Evolutionary conservation across 2,329 filamentous ascomycete genomes (phyloP).

Genomic region (Monilinia fructigena): DNA sequence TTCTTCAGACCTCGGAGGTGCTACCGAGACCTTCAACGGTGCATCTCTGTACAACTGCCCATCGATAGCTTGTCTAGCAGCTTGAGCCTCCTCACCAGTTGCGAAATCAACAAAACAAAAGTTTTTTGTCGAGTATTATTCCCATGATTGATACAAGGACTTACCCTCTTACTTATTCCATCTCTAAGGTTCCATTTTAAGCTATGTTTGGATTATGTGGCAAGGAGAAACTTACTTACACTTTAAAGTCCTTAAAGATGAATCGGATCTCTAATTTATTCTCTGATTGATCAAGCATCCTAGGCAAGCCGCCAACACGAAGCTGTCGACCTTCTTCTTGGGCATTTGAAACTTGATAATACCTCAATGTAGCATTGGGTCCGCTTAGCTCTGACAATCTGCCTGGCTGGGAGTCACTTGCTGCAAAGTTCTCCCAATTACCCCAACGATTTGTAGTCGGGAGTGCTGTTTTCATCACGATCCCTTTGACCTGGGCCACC

Average conservation of each 20-base stretch:
- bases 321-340: slow-evolving; percentile 3
- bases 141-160: neutral
- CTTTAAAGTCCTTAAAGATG: slow-evolving; percentile 1
- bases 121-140: slow-evolving; percentile 5
- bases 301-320: neutral
- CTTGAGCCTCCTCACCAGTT: neutral
- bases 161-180: slow-evolving; percentile 8
- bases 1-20: neutral
- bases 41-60: neutral
- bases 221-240: neutral
- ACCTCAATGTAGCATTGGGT: neutral
- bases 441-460: slow-evolving; percentile 11
- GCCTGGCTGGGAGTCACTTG: neutral
- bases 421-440: neutral
- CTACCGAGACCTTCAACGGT: neutral
- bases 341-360: neutral
- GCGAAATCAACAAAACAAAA: slow-evolving; percentile 12
- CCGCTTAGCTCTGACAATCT: neutral
- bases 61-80: neutral
- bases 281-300: slow-evolving; percentile 11
- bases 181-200: neutral
- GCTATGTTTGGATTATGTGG: rapidly evolving
- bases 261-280: slow-evolving; percentile 11
- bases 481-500: neutral
- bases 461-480: neutral